Evolutionary conservation across 169 alveolate genomes (phyloP).

Genomic region (Plasmodium gaboni): DNA sequence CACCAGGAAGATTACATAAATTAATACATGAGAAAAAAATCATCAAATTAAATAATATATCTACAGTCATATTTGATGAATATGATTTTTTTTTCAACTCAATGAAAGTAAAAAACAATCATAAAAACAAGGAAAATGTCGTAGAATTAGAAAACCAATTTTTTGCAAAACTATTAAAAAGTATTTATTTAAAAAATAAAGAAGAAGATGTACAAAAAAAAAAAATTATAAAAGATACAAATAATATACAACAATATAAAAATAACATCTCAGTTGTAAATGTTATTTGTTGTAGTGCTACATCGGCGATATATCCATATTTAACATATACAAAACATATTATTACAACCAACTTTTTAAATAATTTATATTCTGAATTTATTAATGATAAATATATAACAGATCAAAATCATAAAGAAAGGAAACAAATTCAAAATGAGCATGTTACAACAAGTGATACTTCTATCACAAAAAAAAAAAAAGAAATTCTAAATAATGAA

Average conservation of each 20-base stretch:
- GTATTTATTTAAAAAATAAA: conserved; percentile 25
- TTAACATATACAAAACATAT: conserved; percentile 37
- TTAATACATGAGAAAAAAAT: conserved; percentile 38
- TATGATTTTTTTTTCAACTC: conserved; percentile 50
- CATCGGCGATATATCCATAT: conserved; percentile 32
- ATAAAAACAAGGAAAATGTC: background rate
- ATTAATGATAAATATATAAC: background rate
- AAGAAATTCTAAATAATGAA: background rate
- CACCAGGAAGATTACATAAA: conserved; percentile 52
- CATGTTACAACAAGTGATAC: background rate
- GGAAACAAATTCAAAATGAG: background rate
- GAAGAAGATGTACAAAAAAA: background rate
- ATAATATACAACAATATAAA: background rate
- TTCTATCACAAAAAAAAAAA: background rate
- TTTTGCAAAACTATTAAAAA: conserved; percentile 37
- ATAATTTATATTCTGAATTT: background rate
- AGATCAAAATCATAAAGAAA: background rate
- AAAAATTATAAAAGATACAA: background rate
- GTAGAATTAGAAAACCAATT: conserved; percentile 32
- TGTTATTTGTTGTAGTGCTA: conserved; percentile 72
- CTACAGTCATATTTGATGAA: conserved; percentile 40
- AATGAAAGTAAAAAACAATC: background rate
- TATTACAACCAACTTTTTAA: conserved; percentile 31
- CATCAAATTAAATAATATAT: conserved; percentile 18
- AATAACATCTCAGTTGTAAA: conserved; percentile 10